Conservation (phyloP, 2,329 filamentous ascomycete genomes). For the Diaporthe nobilis region DNA sequence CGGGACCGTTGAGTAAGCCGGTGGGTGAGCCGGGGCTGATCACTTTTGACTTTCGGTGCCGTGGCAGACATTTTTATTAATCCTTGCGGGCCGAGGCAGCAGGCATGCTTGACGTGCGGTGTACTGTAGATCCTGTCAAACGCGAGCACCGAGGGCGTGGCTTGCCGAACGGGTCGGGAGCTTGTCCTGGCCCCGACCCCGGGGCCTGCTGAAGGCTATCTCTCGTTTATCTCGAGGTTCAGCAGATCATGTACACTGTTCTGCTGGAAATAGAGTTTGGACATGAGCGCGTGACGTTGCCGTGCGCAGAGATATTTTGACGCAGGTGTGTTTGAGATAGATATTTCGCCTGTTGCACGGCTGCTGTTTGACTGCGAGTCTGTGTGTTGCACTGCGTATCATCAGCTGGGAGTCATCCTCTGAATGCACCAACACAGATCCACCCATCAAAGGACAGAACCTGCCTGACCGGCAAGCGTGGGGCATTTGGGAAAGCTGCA, state of each 20-base stretch:
- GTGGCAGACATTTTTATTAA: constrained; percentile 27
- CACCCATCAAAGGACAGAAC: not conserved
- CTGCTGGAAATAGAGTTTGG: not conserved
- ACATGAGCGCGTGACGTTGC: not conserved
- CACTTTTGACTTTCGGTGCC: not conserved
- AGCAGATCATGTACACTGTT: not conserved
- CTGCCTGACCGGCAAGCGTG: constrained; percentile 21
- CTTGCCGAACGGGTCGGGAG: constrained; percentile 11
- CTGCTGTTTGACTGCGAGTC: not conserved
- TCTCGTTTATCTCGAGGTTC: constrained; percentile 7
- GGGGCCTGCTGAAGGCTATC: constrained; percentile 13
- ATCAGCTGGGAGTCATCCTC: not conserved
- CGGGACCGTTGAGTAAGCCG: constrained; percentile 11
- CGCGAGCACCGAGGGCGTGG: constrained; percentile 16
- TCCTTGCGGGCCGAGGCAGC: not conserved
- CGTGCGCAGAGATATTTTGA: not conserved
- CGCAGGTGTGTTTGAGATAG: constrained; percentile 4
- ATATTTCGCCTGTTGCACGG: not conserved
- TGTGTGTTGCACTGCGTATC: not conserved
- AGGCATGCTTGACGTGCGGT: not conserved
- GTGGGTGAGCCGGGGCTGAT: not conserved
- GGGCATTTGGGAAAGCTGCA: not conserved
- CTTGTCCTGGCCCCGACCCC: constrained; percentile 12
- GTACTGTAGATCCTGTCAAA: constrained; percentile 14
- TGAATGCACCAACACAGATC: not conserved